Percentiles rank a stretch among this genome's conserved stretches.
Evolutionary conservation across 768 basidiomycete species (phyloP).

Genomic region (Pisolithus albus): DNA sequence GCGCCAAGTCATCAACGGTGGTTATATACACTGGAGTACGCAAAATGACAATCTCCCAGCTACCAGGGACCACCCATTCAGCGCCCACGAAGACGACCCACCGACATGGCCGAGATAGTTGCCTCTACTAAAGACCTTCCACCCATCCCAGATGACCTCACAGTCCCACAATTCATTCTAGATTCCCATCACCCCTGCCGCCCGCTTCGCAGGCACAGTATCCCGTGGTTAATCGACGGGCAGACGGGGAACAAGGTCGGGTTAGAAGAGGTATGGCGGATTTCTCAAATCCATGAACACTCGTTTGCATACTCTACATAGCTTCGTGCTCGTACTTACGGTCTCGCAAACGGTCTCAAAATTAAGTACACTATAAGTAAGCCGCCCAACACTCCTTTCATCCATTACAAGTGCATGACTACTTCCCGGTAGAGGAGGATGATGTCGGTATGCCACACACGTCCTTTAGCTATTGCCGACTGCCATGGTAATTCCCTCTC

Average conservation of each 20-base stretch:
- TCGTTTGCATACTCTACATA: conserved; percentile 8
- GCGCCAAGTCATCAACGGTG: too few species aligned
- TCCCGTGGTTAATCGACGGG: conserved; percentile 59
- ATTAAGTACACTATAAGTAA: conserved; percentile 44
- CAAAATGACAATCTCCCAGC: not conserved
- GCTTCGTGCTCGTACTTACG: conserved; percentile 39
- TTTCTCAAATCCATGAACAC: not conserved
- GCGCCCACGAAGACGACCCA: not conserved
- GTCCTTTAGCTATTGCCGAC: not conserved
- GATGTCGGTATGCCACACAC: conserved; percentile 41
- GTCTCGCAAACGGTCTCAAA: conserved; percentile 49
- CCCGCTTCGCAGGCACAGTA: conserved; percentile 38
- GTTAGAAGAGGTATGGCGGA: conserved; percentile 40
- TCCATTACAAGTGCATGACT: conserved; percentile 1
- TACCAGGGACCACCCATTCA: not conserved
- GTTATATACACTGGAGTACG: too few species aligned
- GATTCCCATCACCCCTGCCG: conserved; percentile 35
- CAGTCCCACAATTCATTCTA: conserved; percentile 62
- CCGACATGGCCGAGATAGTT: conserved; percentile 20
- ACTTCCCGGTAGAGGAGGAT: conserved; percentile 31
- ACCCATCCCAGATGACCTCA: conserved; percentile 54
- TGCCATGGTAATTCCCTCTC: conserved; percentile 3
- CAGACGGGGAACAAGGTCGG: conserved; percentile 37
- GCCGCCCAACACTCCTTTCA: not conserved
- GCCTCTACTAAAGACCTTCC: conserved; percentile 23